Percentiles rank a stretch among this genome's conserved stretches.
Conservation (phyloP, 2,329 filamentous ascomycete species). For the Lecanicillium sp. region DNA sequence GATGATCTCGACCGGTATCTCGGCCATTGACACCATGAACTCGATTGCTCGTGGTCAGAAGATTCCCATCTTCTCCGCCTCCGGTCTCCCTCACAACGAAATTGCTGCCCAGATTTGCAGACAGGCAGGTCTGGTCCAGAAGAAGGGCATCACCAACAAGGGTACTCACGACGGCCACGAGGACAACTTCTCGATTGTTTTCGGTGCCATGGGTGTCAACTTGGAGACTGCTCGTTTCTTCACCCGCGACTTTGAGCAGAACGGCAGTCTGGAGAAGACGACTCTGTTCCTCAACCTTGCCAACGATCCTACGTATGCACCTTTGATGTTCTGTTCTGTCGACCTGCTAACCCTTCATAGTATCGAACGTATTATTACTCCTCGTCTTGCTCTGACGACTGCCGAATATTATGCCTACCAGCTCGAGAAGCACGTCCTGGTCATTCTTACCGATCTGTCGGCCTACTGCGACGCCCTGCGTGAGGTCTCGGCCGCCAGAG, state of each 20-base stretch:
- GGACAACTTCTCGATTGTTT: slow-evolving; percentile 99
- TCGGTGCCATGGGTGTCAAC: slow-evolving; percentile 99
- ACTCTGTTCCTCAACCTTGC: slow-evolving; percentile 98
- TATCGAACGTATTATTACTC: slow-evolving; percentile 99
- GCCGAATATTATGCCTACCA: slow-evolving; percentile 99
- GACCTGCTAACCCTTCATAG: slow-evolving; percentile 37
- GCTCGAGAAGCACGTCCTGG: slow-evolving; percentile 98
- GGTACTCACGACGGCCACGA: slow-evolving; percentile 93
- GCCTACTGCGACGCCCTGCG: slow-evolving; percentile 98
- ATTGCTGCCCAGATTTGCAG: slow-evolving; percentile 98
- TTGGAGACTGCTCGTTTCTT: slow-evolving; percentile 98
- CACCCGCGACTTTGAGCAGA: slow-evolving; percentile 97
- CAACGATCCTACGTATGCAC: slow-evolving; percentile 91
- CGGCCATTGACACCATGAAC: slow-evolving; percentile 97
- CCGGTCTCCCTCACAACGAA: slow-evolving; percentile 98
- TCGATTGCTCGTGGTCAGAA: slow-evolving; percentile 98
- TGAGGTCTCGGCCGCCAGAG: slow-evolving; percentile 94
- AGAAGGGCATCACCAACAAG: slow-evolving; percentile 76
- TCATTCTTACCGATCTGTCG: slow-evolving; percentile 96
- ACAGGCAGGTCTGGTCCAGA: slow-evolving; percentile 86
- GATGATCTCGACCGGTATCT: slow-evolving; percentile 99
- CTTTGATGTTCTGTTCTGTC: not conserved
- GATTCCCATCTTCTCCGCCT: slow-evolving; percentile 98
- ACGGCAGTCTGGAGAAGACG: slow-evolving; percentile 94
- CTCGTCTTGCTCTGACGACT: slow-evolving; percentile 93